These are phyloP conservation scores for Rhamnella rubrinervis DNA, from an alignment of 331 rosid species.

Conservation along the genomic window DNA sequence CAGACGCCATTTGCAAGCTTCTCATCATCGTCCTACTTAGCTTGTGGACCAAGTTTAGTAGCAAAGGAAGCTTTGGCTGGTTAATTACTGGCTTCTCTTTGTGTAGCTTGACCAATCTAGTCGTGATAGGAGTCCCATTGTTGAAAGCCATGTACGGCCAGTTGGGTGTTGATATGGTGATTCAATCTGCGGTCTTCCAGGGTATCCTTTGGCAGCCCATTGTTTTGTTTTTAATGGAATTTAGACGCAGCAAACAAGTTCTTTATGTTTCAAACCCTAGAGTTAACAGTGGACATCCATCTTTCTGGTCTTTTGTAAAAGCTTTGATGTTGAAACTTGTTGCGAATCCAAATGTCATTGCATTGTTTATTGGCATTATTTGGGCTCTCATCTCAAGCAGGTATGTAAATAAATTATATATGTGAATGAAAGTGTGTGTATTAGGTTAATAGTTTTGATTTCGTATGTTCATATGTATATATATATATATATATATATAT, in stretches of 20 bases:
- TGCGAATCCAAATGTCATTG: constrained; percentile 76
- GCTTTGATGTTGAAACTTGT: constrained; percentile 65
- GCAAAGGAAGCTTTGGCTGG: constrained; percentile 73
- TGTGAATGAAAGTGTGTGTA: no score
- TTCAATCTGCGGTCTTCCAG: constrained; percentile 71
- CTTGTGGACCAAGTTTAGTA: constrained; percentile 66
- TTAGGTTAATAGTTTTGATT: no score
- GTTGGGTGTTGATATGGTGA: constrained; percentile 65
- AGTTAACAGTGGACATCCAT: constrained; percentile 12
- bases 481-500: background rate
- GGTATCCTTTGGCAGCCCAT: constrained; percentile 77
- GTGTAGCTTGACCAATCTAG: constrained; percentile 68
- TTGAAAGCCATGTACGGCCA: constrained; percentile 75
- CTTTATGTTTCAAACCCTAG: constrained; percentile 6
- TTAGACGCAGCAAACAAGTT: constrained; percentile 41
- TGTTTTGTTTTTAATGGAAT: constrained; percentile 71
- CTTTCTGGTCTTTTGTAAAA: constrained; percentile 61
- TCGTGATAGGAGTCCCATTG: constrained; percentile 86
- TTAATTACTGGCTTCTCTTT: constrained; percentile 80
- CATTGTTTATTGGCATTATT: constrained; percentile 67
- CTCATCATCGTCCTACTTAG: constrained; percentile 56
- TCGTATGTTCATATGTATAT: no score
- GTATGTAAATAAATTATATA: constrained; percentile 17
- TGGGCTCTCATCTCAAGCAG: constrained; percentile 86
- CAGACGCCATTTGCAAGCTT: constrained; percentile 72